Base-by-base conservation (phyloP, 805 yeast species). In the Saccharomycopsis capsularis region DNA sequence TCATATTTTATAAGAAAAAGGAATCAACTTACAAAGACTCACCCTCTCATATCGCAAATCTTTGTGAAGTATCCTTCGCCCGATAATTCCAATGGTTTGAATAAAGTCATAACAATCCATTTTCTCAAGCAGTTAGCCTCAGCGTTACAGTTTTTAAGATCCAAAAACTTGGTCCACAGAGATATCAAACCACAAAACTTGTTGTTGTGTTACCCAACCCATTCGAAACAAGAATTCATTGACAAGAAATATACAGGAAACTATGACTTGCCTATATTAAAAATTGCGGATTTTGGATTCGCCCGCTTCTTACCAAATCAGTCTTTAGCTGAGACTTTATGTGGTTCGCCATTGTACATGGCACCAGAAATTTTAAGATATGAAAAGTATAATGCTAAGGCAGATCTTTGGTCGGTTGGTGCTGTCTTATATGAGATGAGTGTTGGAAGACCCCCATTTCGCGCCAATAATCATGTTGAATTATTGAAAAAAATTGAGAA, bases 311-410 rank as follows among this genome's bases (percentile, higher is more conserved):
- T 93, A 59, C 99, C 99, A 4, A 81, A 85, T 44, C 85, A 97
- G 1, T 82, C 96, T 1, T 73, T 93, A 78, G 98, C 98, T 1
- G 99, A 93, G 63, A 93, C 99, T 1, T 70, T 93, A 56, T 93
- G 99, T 72, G 99, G 99, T 1, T 87, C 96, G 9, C 99, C 99
- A 2, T 74, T 93, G 40, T 93, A 93, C 66, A 93, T 93, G 99
- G 99, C 99, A 0, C 99, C 99, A 0, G 99, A 93, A 67, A 93
- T 93, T 42, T 70, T 93, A 57, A 74, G 95, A 55, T 90, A 87
- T 61, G 97, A 93, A 63, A 93, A 89, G 66, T 93, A 93, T 68
- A 89, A 90, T 57, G 99, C 98, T 3, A 90, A 89, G 63, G 98
- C 97, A 0, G 99, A 93, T 63, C 67, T 93, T 55, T 93, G 99